These are phyloP conservation scores for Globisporangium nunn DNA, from an alignment of 352 stramenopile genomes.

Conservation along the genomic window DNA sequence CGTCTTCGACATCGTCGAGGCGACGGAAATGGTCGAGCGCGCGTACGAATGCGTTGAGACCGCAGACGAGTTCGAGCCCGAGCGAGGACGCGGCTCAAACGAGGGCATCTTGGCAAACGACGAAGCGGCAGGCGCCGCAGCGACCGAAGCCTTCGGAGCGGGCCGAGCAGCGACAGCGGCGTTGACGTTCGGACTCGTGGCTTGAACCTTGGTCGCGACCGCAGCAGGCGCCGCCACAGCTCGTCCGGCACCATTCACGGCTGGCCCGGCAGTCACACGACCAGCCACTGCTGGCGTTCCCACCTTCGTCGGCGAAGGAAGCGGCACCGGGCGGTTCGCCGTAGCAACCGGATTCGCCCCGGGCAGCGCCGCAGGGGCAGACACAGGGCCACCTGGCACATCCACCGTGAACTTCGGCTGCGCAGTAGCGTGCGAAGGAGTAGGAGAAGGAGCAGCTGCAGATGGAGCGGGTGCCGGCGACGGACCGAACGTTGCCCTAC, in stretches of 20 bases:
- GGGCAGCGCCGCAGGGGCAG: constrained; percentile 40
- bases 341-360: constrained; percentile 18
- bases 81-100: constrained; percentile 40
- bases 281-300: not conserved
- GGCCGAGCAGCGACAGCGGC: constrained; percentile 5
- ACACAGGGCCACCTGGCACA: constrained; percentile 24
- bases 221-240: constrained; percentile 2
- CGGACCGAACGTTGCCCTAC: constrained; percentile 48
- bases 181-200: not conserved
- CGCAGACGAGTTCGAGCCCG: constrained; percentile 64
- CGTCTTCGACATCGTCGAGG: constrained; percentile 64
- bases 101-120: constrained; percentile 12
- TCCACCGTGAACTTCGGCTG: constrained; percentile 9
- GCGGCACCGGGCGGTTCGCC: not conserved
- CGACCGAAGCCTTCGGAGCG: constrained; percentile 10
- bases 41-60: constrained; percentile 76
- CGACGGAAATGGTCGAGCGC: constrained; percentile 67
- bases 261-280: constrained; percentile 4
- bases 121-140: not conserved
- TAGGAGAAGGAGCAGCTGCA: not conserved
- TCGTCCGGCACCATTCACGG: constrained; percentile 5
- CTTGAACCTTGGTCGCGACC: not conserved
- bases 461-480: not conserved
- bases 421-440: not conserved
- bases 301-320: constrained; percentile 9